A percentile compares a stretch with the other conserved stretches of the same genome.
These are phyloP conservation scores for Peniophora sp. DNA, from an alignment of 1,284 basidiomycete species.

Conservation along the genomic window DNA sequence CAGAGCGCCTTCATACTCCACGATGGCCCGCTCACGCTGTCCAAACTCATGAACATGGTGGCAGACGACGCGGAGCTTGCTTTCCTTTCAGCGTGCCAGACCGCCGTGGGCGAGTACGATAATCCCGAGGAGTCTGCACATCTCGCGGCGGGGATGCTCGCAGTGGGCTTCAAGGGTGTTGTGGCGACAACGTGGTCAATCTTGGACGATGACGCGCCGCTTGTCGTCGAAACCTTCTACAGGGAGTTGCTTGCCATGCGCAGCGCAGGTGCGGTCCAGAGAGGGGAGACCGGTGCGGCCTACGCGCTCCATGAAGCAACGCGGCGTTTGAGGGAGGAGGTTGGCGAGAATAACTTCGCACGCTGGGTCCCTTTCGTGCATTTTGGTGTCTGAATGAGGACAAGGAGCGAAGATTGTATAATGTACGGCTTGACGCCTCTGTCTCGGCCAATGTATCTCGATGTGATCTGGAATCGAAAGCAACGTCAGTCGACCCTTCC, in stretches of 20 bases:
- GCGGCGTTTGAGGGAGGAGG: not conserved
- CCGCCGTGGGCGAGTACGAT: not conserved
- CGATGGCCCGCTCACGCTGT: not conserved
- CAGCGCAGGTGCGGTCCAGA: too few species aligned
- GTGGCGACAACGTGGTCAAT: not conserved
- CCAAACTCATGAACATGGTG: not conserved
- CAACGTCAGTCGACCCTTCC: too few species aligned
- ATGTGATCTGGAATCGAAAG: too few species aligned
- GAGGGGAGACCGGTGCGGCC: not conserved
- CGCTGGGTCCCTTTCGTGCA: not conserved
- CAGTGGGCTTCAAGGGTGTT: not conserved
- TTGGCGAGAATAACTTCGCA: not conserved
- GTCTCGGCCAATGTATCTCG: too few species aligned
- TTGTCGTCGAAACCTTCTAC: not conserved
- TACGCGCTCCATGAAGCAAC: not conserved
- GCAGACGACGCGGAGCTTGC: not conserved
- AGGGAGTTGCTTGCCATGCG: not conserved
- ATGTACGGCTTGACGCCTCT: too few species aligned
- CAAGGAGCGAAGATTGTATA: too few species aligned
- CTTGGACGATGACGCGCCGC: not conserved
- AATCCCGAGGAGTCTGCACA: not conserved
- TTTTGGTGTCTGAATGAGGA: not conserved
- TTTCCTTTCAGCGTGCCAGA: constrained; percentile 15
- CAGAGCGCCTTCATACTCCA: constrained; percentile 1
- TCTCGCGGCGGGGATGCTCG: not conserved